A percentile compares a stretch with the other conserved stretches of the same genome.
Evolutionary conservation across 768 basidiomycete genomes (phyloP).

Genomic region (Tulasnella sp.): DNA sequence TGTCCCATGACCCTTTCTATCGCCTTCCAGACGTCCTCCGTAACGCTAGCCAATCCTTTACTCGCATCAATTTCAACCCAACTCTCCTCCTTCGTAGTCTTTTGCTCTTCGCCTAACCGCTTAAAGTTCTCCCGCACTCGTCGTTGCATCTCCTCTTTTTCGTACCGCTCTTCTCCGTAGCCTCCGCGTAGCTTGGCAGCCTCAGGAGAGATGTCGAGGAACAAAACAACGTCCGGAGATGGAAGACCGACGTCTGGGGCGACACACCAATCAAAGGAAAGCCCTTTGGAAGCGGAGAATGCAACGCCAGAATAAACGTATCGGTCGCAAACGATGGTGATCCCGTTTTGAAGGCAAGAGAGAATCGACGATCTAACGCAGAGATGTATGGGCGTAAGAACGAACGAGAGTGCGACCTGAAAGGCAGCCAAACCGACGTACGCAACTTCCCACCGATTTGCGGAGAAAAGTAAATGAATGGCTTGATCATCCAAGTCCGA

Average conservation of each 20-base stretch:
- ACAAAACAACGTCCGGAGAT: constrained; percentile 80
- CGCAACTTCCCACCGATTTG: constrained; percentile 96
- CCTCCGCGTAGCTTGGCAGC: constrained; percentile 66
- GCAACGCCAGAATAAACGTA: constrained; percentile 97
- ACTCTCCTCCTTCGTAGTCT: constrained; percentile 31
- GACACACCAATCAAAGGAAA: constrained; percentile 79
- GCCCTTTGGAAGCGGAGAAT: constrained; percentile 52
- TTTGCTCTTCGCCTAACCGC: constrained; percentile 54
- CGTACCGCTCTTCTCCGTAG: constrained; percentile 85
- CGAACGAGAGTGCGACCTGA: not conserved
- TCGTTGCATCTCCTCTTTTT: constrained; percentile 70
- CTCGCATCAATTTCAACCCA: constrained; percentile 65
- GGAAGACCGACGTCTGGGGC: constrained; percentile 85
- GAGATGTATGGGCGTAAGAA: not conserved
- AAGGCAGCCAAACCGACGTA: constrained; percentile 39
- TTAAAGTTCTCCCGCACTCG: constrained; percentile 60
- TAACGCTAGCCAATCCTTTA: constrained; percentile 48
- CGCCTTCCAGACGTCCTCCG: constrained; percentile 52
- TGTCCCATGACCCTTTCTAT: constrained; percentile 5
- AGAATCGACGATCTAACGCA: constrained; percentile 57
- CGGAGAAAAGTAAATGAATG: constrained; percentile 91
- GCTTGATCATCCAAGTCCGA: constrained; percentile 87
- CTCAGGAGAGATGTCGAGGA: constrained; percentile 76
- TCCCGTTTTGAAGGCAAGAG: constrained; percentile 56
- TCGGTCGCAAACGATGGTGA: constrained; percentile 79